Percentiles rank a stretch among this genome's conserved stretches.
Evolutionary conservation across 2,329 filamentous ascomycete species (phyloP).

Genomic region (Beauveria sp.): DNA sequence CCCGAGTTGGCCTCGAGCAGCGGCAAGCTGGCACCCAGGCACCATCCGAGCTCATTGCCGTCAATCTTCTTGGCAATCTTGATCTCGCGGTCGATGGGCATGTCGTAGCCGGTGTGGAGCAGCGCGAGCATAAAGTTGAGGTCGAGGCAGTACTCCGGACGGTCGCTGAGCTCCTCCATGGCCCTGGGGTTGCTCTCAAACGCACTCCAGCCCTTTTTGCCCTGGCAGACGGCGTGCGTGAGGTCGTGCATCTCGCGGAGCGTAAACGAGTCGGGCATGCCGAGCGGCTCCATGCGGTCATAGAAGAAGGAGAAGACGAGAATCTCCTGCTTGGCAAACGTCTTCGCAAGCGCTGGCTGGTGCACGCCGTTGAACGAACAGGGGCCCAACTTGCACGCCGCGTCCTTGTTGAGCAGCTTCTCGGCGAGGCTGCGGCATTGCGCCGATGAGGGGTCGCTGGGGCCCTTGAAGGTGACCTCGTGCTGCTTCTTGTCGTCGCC

Average conservation of each 20-base stretch:
- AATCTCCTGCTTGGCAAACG: conserved; percentile 82
- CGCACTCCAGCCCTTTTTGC: conserved; percentile 68
- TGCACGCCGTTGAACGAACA: conserved; percentile 98
- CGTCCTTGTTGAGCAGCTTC: conserved; percentile 83
- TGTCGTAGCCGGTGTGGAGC: conserved; percentile 92
- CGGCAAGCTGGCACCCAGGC: conserved; percentile 87
- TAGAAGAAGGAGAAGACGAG: conserved; percentile 98
- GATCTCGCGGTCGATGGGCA: conserved; percentile 93
- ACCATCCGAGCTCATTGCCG: conserved; percentile 95
- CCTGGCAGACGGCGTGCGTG: conserved; percentile 75
- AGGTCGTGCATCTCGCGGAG: conserved; percentile 83
- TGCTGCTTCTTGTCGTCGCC: conserved; percentile 47
- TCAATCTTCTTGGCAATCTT: conserved; percentile 99
- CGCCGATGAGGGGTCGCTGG: conserved; percentile 63
- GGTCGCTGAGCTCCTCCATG: conserved; percentile 67
- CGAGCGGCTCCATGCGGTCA: conserved; percentile 85
- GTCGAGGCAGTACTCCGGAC: conserved; percentile 90
- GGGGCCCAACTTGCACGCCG: conserved; percentile 72
- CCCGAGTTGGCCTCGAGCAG: conserved; percentile 74
- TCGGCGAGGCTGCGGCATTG: conserved; percentile 89
- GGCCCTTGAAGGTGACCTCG: conserved; percentile 82
- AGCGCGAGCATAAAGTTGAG: conserved; percentile 94
- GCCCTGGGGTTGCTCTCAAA: conserved; percentile 73
- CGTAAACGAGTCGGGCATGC: conserved; percentile 98
- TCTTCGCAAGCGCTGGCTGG: conserved; percentile 86